A percentile compares a stretch with the other conserved stretches of the same genome.
These are phyloP conservation scores for Tuctoria greenei DNA, from an alignment of 176 grass and related monocot species.

Conservation along the genomic window DNA sequence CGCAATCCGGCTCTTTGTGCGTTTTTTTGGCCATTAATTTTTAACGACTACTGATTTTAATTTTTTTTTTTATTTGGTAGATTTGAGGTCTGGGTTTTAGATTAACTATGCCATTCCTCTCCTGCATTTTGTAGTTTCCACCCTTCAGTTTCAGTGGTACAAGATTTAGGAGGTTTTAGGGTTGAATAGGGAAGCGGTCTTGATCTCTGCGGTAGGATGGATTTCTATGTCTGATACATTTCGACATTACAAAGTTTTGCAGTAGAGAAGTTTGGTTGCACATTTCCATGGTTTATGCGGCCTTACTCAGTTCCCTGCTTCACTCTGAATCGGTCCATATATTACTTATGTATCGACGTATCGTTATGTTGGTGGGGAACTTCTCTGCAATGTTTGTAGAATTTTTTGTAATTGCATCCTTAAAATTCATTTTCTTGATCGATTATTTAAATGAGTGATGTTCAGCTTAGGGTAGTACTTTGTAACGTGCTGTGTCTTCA, in stretches of 20 bases:
- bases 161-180: constrained; percentile 25
- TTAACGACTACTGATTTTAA: background rate
- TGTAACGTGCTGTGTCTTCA: background rate
- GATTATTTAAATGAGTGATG: background rate
- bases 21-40: background rate
- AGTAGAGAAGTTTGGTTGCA: background rate
- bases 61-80: constrained; percentile 14
- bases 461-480: background rate
- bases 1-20: background rate
- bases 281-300: background rate
- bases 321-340: background rate
- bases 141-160: background rate
- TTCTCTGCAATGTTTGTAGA: background rate
- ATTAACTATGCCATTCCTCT: background rate
- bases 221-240: background rate
- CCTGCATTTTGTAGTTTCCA: constrained; percentile 10
- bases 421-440: background rate
- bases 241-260: constrained; percentile 12
- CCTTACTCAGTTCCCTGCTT: background rate
- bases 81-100: constrained; percentile 13
- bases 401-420: constrained; percentile 1
- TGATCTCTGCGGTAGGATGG: background rate
- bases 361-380: background rate
- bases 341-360: background rate
- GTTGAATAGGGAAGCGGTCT: background rate